These are phyloP conservation scores for Eragrostis tef DNA, from an alignment of 202 grass and related monocot species.

Conservation along the genomic window DNA sequence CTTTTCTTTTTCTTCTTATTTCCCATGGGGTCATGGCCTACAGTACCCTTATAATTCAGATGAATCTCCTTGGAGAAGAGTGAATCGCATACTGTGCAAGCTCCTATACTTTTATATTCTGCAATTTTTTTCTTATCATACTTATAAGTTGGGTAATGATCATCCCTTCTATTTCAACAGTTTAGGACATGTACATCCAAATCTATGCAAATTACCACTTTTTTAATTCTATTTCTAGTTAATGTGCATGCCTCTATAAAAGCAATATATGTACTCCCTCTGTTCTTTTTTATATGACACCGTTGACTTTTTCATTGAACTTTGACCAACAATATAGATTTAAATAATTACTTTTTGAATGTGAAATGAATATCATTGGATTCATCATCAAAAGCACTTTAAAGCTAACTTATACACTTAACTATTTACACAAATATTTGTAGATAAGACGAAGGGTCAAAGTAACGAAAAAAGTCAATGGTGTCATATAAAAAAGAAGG, in stretches of 20 bases:
- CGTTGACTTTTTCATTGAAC: too few species aligned
- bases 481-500: too few species aligned
- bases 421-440: too few species aligned
- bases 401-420: too few species aligned
- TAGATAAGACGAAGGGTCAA: too few species aligned
- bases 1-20: background rate
- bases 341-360: too few species aligned
- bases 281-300: too few species aligned
- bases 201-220: slow-evolving; percentile 4
- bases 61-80: slow-evolving; percentile 7
- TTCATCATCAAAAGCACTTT: too few species aligned
- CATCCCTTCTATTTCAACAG: background rate
- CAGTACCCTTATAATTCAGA: too few species aligned
- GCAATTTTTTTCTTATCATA: slow-evolving; percentile 17
- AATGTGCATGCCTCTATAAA: background rate
- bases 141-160: slow-evolving; percentile 1
- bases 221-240: slow-evolving; percentile 17
- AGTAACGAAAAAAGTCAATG: too few species aligned
- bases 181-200: background rate
- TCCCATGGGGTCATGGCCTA: background rate
- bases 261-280: slow-evolving; percentile 6
- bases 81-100: background rate
- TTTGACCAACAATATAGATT: too few species aligned
- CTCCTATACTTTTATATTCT: slow-evolving; percentile 14
- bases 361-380: too few species aligned